phyloP scores from a whole-genome alignment of 2,329 filamentous ascomycete genomes.

The Trichoderma guizhouense region DNA sequence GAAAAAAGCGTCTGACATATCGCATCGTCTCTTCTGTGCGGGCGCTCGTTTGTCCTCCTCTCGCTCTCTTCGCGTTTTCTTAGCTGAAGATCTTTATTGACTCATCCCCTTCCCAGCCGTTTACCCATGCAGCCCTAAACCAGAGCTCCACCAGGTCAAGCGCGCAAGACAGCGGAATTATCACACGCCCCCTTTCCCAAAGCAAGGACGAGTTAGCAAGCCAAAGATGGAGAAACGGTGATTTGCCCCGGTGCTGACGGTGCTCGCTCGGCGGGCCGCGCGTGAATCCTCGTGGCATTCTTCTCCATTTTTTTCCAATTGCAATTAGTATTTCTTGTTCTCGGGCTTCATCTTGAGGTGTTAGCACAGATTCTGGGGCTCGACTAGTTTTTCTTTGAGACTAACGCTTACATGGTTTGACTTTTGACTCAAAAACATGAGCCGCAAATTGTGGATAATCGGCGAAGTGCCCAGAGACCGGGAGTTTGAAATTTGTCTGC shows the following conservation, averaged over 20 bases:
- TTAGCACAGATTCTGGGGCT: not conserved
- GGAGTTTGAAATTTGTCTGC: not conserved
- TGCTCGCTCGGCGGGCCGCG: constrained; percentile 13
- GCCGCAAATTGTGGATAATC: constrained; percentile 2
- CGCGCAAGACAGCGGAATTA: not conserved
- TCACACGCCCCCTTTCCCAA: not conserved
- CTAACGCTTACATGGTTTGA: not conserved
- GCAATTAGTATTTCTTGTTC: not conserved
- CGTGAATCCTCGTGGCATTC: constrained; percentile 15
- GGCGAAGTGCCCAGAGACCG: not conserved
- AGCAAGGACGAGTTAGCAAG: not conserved
- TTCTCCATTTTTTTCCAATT: not conserved
- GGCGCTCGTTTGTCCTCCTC: constrained; percentile 7
- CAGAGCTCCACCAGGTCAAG: not conserved
- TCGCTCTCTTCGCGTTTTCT: not conserved
- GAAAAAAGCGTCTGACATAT: constrained; percentile 7
- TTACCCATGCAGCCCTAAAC: constrained; percentile 17
- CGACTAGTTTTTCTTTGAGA: not conserved
- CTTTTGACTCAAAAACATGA: not conserved
- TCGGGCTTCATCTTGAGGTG: not conserved
- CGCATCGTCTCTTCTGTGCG: not conserved
- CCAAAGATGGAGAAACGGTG: constrained; percentile 6
- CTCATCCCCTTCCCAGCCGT: constrained; percentile 2
- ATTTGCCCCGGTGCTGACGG: constrained; percentile 11
- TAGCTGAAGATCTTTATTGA: constrained; percentile 10